Base-by-base conservation (phyloP, 176 grass and related monocot species). In the Cenchrus purpureus region DNA sequence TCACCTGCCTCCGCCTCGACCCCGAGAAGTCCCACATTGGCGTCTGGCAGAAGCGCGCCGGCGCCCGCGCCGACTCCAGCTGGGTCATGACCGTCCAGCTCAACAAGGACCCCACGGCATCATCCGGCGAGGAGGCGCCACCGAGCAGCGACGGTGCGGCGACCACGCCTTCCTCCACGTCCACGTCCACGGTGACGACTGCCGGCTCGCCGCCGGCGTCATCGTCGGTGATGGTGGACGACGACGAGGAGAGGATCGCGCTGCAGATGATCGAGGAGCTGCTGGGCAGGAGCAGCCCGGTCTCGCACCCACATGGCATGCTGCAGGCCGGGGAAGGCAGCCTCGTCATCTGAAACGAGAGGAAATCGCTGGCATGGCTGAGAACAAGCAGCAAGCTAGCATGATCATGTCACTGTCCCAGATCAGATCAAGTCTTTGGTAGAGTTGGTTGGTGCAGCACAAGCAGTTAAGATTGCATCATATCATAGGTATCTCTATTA, bases 241-340 rank as follows among this genome's bases (percentile, higher is more conserved):
- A 99, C 43, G 97, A 99, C 76, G 86, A 99, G 78, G 86, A 99
- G 78, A 94, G 86, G 68, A 94, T 99, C 70, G 90, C 94, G 10
- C 71, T 99, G 84, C 97, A 99, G 88, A 99, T 99, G 97, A 99
- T 99, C 79, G 97, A 99, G 84, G 97, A 99, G 88, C 90, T 99
- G 79, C 89, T 99, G 64, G 85, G 79, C 70, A 83, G 87, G 80
- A 92, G 90, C 74, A 81, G 87, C 70, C 90, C 92, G 9, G 65
- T 14, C 17, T 91, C 92, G 25, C 90, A 93, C 61, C 82, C 87
- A 57, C 87, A 84, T 71, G 93, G 74, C 8, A 25, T 73, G 55
- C 84, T 85, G 57, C 84, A 87, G 43, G 81, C 54, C 17, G 89
- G 77, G 22, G 88, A 80, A 58, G 72, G 86, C 43, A 89, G 73